Evolutionary conservation across 495 filamentous ascomycete genomes (phyloP).

Genomic region (Penicillium diatomitis): DNA sequence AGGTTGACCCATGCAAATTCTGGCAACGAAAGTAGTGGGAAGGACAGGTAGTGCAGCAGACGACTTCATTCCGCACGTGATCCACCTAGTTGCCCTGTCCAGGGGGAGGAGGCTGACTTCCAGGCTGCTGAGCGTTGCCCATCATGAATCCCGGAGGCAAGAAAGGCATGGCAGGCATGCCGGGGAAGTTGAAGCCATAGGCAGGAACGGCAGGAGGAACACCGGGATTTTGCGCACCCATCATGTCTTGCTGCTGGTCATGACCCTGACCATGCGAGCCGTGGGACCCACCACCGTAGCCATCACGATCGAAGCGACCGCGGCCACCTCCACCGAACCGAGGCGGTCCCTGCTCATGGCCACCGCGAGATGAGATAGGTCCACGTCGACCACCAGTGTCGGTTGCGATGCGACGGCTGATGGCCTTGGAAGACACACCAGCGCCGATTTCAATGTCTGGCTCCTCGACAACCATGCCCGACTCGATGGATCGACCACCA

Average conservation of each 20-base stretch:
- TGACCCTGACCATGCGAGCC: slow-evolving; percentile 9
- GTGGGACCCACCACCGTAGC: slow-evolving; percentile 31
- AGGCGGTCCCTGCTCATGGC: slow-evolving; percentile 19
- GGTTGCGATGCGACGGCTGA: slow-evolving; percentile 73
- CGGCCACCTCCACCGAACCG: slow-evolving; percentile 15
- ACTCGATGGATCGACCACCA: slow-evolving; percentile 70
- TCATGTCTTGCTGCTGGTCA: slow-evolving; percentile 28
- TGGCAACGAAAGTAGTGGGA: too few species aligned
- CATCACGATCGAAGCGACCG: slow-evolving; percentile 39
- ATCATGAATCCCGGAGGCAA: slow-evolving; percentile 58
- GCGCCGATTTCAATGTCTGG: slow-evolving; percentile 98
- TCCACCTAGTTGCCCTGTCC: slow-evolving; percentile 29
- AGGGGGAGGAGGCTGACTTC: slow-evolving; percentile 38
- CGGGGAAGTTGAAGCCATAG: slow-evolving; percentile 57
- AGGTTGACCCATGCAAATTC: too few species aligned
- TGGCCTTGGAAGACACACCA: slow-evolving; percentile 92
- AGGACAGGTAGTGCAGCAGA: too few species aligned
- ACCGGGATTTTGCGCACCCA: slow-evolving; percentile 42
- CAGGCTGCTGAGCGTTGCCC: slow-evolving; percentile 31
- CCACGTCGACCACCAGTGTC: slow-evolving; percentile 67
- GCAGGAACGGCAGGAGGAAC: slow-evolving; percentile 54
- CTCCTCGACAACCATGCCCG: slow-evolving; percentile 86
- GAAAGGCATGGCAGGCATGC: slow-evolving; percentile 64
- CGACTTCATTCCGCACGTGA: background rate
- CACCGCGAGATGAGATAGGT: slow-evolving; percentile 56